Evolutionary conservation across 768 basidiomycete genomes (phyloP), one percentile per base, ranked within the genome.

Genomic region (Mycena alexandri): DNA sequence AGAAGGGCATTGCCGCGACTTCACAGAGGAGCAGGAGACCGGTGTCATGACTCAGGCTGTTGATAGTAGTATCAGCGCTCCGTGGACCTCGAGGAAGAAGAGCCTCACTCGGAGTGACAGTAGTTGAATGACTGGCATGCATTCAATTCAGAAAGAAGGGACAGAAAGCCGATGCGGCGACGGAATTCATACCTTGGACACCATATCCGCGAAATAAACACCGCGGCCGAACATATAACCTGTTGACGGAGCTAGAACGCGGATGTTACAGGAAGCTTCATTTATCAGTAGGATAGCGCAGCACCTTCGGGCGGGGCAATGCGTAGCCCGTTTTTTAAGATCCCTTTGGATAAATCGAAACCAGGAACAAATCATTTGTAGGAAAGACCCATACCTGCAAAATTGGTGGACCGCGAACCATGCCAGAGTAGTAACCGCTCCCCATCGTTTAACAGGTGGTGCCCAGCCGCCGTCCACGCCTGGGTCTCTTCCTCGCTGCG

Each of bases 121-220:
- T 56, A 56, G n/a, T 63, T 63, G 47, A 63, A 63, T 7, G 62
- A 56, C 62, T 63, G 34, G 21, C 9, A 5, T 7, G 25, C 7
- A 19, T 8, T 47, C 9, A 54, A 19, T 25, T 47, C 17, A 9
- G 33, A 44, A 9, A 16, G 34, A 19, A 9, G 0, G 36, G 44
- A 33, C 7, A 9, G 29, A 29, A 29, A 29, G 29, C 21, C 0
- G 19, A 0, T 22, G 36, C 13, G 19, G 36, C 13, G 19, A 33
- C 17, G 8, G 19, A 16, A 19, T 34, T 33, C 11, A 33, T 22
- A 56, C 54, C 62, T 63, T 63, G 9, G 62, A 63, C 4, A 63
- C 55, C 54, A 63, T 63, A 52, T 65, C 63, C 6, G 62, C 62
- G 34, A 63, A 63, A 50, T 63, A 63, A 5, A 63, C 62, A 1